Evolutionary conservation across 148 eudicot species (phyloP).

Genomic region (Rhododendron ferrugineum): DNA sequence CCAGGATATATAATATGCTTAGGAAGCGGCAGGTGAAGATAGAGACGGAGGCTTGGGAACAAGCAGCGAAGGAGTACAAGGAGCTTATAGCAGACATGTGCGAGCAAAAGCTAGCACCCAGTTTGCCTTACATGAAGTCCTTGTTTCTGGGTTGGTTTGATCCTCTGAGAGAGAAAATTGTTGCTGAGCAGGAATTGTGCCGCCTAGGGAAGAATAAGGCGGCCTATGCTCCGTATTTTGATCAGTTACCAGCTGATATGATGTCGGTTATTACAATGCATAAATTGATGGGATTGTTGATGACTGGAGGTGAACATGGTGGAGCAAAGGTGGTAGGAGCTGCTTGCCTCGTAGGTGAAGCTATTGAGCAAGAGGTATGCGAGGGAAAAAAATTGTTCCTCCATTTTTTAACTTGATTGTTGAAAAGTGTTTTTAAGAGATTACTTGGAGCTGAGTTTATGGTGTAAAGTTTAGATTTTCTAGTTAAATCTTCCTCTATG

Average conservation of each 20-base stretch:
- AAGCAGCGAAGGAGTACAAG: conserved; percentile 76
- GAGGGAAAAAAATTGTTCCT: conserved; percentile 3
- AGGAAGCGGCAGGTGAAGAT: conserved; percentile 71
- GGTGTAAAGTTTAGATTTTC: not conserved
- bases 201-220: conserved; percentile 52
- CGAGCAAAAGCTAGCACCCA: conserved; percentile 78
- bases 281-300: conserved; percentile 72
- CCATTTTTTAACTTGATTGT: not conserved
- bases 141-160: conserved; percentile 97
- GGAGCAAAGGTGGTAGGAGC: conserved; percentile 71
- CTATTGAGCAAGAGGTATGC: conserved; percentile 92
- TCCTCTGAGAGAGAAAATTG: conserved; percentile 67
- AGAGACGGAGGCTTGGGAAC: conserved; percentile 91
- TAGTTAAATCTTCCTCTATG: not conserved
- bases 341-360: conserved; percentile 78
- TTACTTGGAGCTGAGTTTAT: not conserved
- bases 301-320: conserved; percentile 75
- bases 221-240: conserved; percentile 62
- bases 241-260: conserved; percentile 75
- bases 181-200: conserved; percentile 58
- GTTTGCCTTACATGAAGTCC: conserved; percentile 85
- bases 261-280: conserved; percentile 97
- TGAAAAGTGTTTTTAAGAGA: not conserved
- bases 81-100: conserved; percentile 89
- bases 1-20: conserved; percentile 42